Conservation (phyloP, 169 alveolate species). For the Ophryocystis elektroscirrha region DNA sequence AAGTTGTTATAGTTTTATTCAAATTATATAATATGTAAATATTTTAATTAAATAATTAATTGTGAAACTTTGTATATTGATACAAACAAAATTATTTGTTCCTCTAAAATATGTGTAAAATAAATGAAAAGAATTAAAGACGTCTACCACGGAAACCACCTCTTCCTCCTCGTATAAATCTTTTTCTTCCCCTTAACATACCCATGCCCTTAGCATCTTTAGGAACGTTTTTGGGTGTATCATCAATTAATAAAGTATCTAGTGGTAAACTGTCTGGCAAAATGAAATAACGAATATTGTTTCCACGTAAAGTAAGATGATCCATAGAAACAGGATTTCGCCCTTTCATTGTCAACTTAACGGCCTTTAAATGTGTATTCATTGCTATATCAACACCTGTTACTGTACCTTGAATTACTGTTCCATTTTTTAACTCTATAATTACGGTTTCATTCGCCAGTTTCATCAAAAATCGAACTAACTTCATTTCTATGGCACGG, state of each 20-base stretch:
- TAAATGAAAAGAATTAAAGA: too few relatives aligned
- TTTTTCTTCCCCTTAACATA: too few relatives aligned
- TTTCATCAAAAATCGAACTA: constrained; percentile 82
- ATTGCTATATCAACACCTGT: constrained; percentile 86
- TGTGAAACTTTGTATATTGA: too few relatives aligned
- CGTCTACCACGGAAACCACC: too few relatives aligned
- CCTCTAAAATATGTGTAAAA: too few relatives aligned
- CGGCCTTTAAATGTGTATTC: constrained; percentile 93
- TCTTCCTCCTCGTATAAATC: too few relatives aligned
- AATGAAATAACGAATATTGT: constrained; percentile 73
- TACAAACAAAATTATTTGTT: too few relatives aligned
- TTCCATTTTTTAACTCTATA: constrained; percentile 89
- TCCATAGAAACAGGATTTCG: constrained; percentile 67
- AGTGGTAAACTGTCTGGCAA: constrained; percentile 78
- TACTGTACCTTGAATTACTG: constrained; percentile 77
- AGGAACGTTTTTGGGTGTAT: constrained; percentile 50
- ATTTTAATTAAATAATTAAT: too few relatives aligned
- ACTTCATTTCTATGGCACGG: constrained; percentile 83
- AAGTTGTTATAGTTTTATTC: too few relatives aligned
- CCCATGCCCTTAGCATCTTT: too few relatives aligned
- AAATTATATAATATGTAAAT: too few relatives aligned
- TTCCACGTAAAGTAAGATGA: constrained; percentile 66
- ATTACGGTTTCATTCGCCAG: constrained; percentile 82
- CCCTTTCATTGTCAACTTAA: constrained; percentile 75
- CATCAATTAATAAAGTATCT: constrained; percentile 79